Evolutionary conservation across 768 basidiomycete genomes (phyloP).

Genomic region (Lyophyllum shimeji): DNA sequence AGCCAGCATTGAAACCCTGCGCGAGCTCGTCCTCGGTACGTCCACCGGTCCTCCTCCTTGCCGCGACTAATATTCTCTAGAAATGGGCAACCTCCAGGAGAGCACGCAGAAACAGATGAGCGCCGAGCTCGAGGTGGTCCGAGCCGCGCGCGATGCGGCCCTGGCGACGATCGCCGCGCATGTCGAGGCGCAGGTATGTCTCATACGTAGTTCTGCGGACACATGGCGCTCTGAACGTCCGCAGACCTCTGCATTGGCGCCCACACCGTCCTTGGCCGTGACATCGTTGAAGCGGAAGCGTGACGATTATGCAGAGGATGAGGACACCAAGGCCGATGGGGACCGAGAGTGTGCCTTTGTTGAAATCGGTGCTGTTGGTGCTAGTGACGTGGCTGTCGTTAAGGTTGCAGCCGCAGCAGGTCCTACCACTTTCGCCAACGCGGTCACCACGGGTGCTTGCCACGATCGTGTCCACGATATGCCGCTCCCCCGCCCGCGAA

Average conservation of each 20-base stretch:
- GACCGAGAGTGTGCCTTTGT: slow-evolving; percentile 32
- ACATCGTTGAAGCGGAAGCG: slow-evolving; percentile 67
- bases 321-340: slow-evolving; percentile 38
- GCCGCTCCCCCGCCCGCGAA: slow-evolving; percentile 33
- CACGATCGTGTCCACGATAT: slow-evolving; percentile 6
- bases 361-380: slow-evolving; percentile 14
- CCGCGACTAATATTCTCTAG: slow-evolving; percentile 26
- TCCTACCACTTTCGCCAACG: slow-evolving; percentile 1
- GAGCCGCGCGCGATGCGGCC: slow-evolving; percentile 38
- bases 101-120: slow-evolving; percentile 45
- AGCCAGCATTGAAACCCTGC: slow-evolving; percentile 34
- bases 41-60: slow-evolving; percentile 9
- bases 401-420: slow-evolving; percentile 8
- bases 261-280: background rate
- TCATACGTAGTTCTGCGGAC: slow-evolving; percentile 10
- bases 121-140: slow-evolving; percentile 43
- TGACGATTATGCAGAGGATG: slow-evolving; percentile 14
- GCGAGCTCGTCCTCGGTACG: slow-evolving; percentile 42
- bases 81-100: slow-evolving; percentile 44
- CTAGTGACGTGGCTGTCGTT: slow-evolving; percentile 17
- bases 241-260: slow-evolving; percentile 28
- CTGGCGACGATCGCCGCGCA: slow-evolving; percentile 31
- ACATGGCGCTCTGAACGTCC: slow-evolving; percentile 18
- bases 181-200: slow-evolving; percentile 31
- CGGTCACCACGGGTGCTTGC: slow-evolving; percentile 1